Evolutionary conservation across 139 green algal genomes (phyloP).

Genomic region (Chlamydomonas urium): DNA sequence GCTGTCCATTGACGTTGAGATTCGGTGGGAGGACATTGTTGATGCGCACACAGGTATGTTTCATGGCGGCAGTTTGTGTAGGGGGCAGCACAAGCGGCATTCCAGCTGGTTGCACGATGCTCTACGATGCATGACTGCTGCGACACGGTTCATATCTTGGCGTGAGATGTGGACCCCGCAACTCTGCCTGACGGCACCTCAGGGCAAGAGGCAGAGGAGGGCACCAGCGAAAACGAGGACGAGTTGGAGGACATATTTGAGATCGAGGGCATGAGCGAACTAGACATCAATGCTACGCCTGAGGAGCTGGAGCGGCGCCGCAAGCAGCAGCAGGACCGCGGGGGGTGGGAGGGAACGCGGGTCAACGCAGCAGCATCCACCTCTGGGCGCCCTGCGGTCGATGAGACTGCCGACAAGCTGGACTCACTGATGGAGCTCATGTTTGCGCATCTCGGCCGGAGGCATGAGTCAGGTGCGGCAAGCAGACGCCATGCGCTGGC

Average conservation of each 20-base stretch:
- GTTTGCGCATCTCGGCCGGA: slow-evolving; percentile 61
- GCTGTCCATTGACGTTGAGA: slow-evolving; percentile 77
- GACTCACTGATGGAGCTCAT: slow-evolving; percentile 85
- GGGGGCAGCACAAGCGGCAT: too few relatives aligned
- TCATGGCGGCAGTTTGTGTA: too few relatives aligned
- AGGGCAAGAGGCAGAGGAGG: slow-evolving; percentile 59
- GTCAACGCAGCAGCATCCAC: background rate
- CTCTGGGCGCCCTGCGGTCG: slow-evolving; percentile 25
- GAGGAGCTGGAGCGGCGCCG: slow-evolving; percentile 17
- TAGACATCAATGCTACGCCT: slow-evolving; percentile 45
- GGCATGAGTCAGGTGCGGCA: slow-evolving; percentile 40
- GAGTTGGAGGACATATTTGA: slow-evolving; percentile 75
- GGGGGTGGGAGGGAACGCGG: slow-evolving; percentile 59
- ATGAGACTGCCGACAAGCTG: slow-evolving; percentile 78
- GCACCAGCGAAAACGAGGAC: slow-evolving; percentile 30
- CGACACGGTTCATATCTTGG: too few relatives aligned
- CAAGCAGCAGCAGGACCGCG: slow-evolving; percentile 15
- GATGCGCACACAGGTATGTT: slow-evolving; percentile 50
- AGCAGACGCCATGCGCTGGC: too few relatives aligned
- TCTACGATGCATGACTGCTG: too few relatives aligned
- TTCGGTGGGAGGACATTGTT: slow-evolving; percentile 88
- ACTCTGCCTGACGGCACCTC: too few relatives aligned
- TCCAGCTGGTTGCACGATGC: too few relatives aligned
- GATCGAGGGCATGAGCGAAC: slow-evolving; percentile 74
- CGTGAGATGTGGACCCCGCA: too few relatives aligned